phyloP scores from a whole-genome alignment of 768 basidiomycete species.

The Lenzites betulinus region DNA sequence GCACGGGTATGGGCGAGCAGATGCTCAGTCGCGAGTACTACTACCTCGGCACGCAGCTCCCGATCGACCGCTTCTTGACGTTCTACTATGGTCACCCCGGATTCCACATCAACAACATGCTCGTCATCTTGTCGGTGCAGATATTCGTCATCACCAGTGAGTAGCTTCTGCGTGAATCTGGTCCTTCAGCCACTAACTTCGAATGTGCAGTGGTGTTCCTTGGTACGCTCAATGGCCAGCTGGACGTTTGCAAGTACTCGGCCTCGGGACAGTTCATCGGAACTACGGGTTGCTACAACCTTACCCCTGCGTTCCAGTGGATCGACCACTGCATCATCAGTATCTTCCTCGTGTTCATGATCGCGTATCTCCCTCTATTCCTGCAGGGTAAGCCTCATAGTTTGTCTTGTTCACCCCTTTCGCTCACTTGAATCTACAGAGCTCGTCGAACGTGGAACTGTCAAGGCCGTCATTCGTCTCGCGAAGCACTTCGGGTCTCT shows the following conservation, averaged over 20 bases:
- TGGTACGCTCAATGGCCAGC: constrained; percentile 84
- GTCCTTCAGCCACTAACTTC: constrained; percentile 21
- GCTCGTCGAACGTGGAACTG: constrained; percentile 92
- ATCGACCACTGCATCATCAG: constrained; percentile 95
- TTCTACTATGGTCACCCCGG: constrained; percentile 99
- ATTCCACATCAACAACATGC: constrained; percentile 99
- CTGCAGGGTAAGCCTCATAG: constrained; percentile 69
- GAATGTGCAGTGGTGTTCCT: constrained; percentile 80
- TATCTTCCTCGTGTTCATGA: constrained; percentile 98
- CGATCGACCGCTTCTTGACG: constrained; percentile 97
- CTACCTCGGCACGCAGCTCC: constrained; percentile 96
- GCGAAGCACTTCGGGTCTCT: constrained; percentile 93
- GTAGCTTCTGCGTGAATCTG: constrained; percentile 35
- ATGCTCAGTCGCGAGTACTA: constrained; percentile 99
- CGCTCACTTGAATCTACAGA: constrained; percentile 51
- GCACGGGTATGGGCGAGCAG: constrained; percentile 99
- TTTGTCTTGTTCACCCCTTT: neutral
- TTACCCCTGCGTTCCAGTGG: constrained; percentile 93
- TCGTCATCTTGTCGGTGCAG: constrained; percentile 96
- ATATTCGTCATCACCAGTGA: constrained; percentile 89
- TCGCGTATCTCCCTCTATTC: constrained; percentile 92
- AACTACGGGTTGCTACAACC: constrained; percentile 90
- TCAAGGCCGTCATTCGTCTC: constrained; percentile 87
- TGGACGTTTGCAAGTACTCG: constrained; percentile 81
- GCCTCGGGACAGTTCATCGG: constrained; percentile 69